Base-by-base conservation (phyloP, 2,329 filamentous ascomycete species). In the Aspergillus latus region DNA sequence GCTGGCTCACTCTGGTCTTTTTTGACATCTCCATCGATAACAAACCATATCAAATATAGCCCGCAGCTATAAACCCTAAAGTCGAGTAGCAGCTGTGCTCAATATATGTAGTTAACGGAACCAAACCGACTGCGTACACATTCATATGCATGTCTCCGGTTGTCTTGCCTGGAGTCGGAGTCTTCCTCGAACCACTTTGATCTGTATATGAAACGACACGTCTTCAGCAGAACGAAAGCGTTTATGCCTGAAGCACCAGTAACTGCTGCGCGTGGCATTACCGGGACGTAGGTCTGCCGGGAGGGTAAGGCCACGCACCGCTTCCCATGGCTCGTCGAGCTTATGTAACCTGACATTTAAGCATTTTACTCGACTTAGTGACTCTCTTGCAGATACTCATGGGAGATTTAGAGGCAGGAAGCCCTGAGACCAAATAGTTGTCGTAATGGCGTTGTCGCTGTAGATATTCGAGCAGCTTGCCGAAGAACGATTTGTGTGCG, bases 171-270 rank as follows among this genome's bases (percentile, higher is more conserved):
- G 2, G 34, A 37, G 34, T 37, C 13, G 34, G 13, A 37, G 34
- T 13, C 10, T 37, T 37, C 32, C 34, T 37, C 10, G 34, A 11
- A 13, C 21, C 11, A 37, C 4, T 37, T 13, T 37, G 34, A 11
- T 37, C 34, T 11, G 21, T 21, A 21, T 21, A 34, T 52, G 26
- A 57, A 53, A 52, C 56, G 52, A 56, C 58, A 58, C 54, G 59
- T 61, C 53, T 32, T 30, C 8, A 13, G 40, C 11, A 59, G 48
- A 56, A 59, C 45, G 47, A 50, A 21, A 59, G 57, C 57, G 59
- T 61, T 61, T 61, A 57, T 44, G 51, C 47, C 37, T 36, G 48
- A 50, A 47, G 28, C 51, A 37, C 49, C 56, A 57, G 40, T 57
- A 40, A 30, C 26, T 37, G 40, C 10, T 10, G 43, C 13, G 44